These are phyloP conservation scores for Fusarium sp. DNA, from an alignment of 2,329 filamentous ascomycete genomes.

Conservation along the genomic window DNA sequence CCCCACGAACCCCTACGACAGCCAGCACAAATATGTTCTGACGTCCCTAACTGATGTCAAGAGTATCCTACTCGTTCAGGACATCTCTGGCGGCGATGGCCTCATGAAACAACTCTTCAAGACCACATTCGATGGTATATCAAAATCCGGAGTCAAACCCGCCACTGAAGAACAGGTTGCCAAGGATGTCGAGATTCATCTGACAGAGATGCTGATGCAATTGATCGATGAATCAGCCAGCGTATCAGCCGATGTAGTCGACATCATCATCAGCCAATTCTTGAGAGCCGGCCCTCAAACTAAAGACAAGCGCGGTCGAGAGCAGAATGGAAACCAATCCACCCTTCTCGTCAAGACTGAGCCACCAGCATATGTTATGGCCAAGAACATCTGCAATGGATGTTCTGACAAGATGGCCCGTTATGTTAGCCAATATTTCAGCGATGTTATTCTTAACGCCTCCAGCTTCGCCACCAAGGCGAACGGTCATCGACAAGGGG, in stretches of 20 bases:
- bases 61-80: constrained; percentile 91
- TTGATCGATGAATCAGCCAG: constrained; percentile 86
- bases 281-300: constrained; percentile 81
- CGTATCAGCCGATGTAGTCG: constrained; percentile 84
- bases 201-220: constrained; percentile 86
- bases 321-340: constrained; percentile 80
- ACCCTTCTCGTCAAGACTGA: constrained; percentile 89
- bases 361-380: constrained; percentile 95
- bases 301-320: constrained; percentile 70
- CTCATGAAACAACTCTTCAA: constrained; percentile 87
- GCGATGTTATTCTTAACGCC: constrained; percentile 93
- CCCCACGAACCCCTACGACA: constrained; percentile 89
- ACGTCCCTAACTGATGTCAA: constrained; percentile 92
- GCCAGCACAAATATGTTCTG: constrained; percentile 91
- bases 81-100: constrained; percentile 84
- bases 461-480: constrained; percentile 68
- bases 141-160: constrained; percentile 75
- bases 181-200: constrained; percentile 93
- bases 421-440: constrained; percentile 96
- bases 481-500: constrained; percentile 69
- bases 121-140: constrained; percentile 91
- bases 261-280: constrained; percentile 96
- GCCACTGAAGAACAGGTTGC: constrained; percentile 84
- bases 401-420: constrained; percentile 95
- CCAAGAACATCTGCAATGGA: constrained; percentile 90